phyloP scores from a whole-genome alignment of 108 stramenopile genomes.

The Asterionellopsis glacialis region DNA sequence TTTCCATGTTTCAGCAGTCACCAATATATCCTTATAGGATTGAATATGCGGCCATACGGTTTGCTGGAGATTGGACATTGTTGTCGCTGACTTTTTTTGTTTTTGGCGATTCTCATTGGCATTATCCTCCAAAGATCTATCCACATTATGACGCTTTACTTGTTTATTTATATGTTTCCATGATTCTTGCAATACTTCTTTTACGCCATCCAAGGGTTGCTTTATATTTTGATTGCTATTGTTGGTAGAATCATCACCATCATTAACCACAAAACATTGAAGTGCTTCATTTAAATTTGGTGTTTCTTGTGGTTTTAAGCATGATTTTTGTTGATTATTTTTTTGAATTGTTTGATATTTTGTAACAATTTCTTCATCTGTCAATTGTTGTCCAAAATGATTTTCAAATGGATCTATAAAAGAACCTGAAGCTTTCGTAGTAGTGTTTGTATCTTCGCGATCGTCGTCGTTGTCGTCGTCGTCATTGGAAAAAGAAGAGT shows the following conservation, averaged over 20 bases:
- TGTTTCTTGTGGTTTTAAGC: too few relatives aligned
- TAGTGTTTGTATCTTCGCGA: neutral
- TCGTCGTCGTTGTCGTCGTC: neutral
- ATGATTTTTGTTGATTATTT: too few relatives aligned
- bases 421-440: constrained; percentile 2
- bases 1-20: constrained; percentile 25
- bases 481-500: constrained; percentile 2
- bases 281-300: too few relatives aligned
- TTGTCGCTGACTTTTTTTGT: too few relatives aligned
- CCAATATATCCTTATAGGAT: constrained; percentile 48
- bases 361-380: constrained; percentile 3
- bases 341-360: neutral
- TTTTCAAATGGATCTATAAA: constrained; percentile 35
- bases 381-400: constrained; percentile 16
- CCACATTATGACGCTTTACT: too few relatives aligned
- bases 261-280: too few relatives aligned
- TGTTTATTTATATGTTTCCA: too few relatives aligned
- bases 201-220: too few relatives aligned
- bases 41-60: constrained; percentile 5
- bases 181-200: too few relatives aligned
- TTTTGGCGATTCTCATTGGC: neutral
- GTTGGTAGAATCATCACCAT: too few relatives aligned
- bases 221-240: too few relatives aligned
- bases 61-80: neutral
- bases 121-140: too few relatives aligned